Base-by-base conservation (phyloP, 179 eudicot genomes). In the Heliamphora pulchella region DNA sequence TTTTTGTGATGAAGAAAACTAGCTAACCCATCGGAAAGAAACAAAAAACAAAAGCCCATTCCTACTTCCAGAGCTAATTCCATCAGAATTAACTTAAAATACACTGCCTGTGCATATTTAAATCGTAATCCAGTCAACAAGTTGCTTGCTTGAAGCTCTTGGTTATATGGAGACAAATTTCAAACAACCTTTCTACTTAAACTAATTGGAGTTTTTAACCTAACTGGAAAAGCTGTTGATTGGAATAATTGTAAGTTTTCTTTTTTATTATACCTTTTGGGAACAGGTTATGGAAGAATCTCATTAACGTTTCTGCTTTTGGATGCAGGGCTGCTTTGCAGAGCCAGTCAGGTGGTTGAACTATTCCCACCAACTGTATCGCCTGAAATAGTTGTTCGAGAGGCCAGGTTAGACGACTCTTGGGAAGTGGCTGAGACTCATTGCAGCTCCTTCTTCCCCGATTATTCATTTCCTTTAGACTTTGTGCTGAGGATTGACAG, bases 371-470 rank as follows among this genome's bases (percentile, higher is more conserved):
- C n/a, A n/a, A 75, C 87, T 8, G 78, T 89, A 48, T 90, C 94
- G 31, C 97, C 99, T 8, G 91, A 87, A 62, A 83, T 96, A 79
- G 87, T 89, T 82, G 98, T 96, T 80, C 92, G 99, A 10, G 96
- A 96, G 83, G 99, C 98, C 43, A 87, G 96, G 85, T 62, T 94
- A 67, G 96, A 91, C 85, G 99, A 96, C 79, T 87, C 91, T 83
- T 96, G 99, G 99, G 99, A 96, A 87, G 98, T 96, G 51, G 99
- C 92, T 51, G 99, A 94, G 86, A 96, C 98, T 11, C 99, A 96
- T 75, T 96, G 99, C 81, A 94, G 98, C 83, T 92, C 96, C 83
- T 96, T 96, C 94, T 96, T 96, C 84, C 99, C 99, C 2, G 88
- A 92, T 61, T 94, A 94, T 80, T 81, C 97, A 0, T 96, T 96